Base-by-base conservation (phyloP, 1,139 yeast genomes). In the Groenewaldozyma sp. region DNA sequence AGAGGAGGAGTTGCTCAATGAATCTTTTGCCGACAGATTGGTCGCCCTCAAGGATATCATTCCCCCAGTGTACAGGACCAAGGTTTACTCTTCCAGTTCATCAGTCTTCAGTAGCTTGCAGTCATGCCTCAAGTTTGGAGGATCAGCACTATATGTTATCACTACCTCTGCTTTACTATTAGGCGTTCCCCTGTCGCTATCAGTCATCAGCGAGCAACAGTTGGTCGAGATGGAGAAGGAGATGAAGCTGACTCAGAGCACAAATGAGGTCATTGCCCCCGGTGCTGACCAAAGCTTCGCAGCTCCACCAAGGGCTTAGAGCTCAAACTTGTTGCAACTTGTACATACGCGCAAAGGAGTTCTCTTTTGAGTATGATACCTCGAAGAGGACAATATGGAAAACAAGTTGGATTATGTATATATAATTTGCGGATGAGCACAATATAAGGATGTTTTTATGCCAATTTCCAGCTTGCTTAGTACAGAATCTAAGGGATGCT, bases 221-320 rank as follows among this genome's bases (percentile, higher is more conserved):
- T 74, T 88, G 60, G 78, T 79, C 61, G 96, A 88, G 67, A 76
- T 86, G 82, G 96, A 88, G 69, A 84, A 83, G 70, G 94, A 86
- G 60, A 79, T 87, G 73, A 78, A 82, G 53, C 71, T 86, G 60
- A 88, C 82, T 60, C 87, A 82, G 64, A 80, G 84, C 46, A 84
- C 93, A 28, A 84, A 79, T 58, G 93, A 82, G 50, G 78, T 84
- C 38, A 70, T 83, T 55, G 87, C 93, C 39, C 82, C 88, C 48
- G 83, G 84, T 45, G 75, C 81, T 36, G 78, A 73, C 56, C 66
- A 67, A 47, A 77, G 76, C 14, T 71, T 71, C 60, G 71, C 64
- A 44, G 67, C 44, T 31, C 50, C 53, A 37, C 46, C 48, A 22
- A 35, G 28, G 21, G 34, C 38, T 17, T 19, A 24, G 28, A 34